Conservation (phyloP, 202 grass and related monocot genomes). For the Tripidium arundinaceum region DNA sequence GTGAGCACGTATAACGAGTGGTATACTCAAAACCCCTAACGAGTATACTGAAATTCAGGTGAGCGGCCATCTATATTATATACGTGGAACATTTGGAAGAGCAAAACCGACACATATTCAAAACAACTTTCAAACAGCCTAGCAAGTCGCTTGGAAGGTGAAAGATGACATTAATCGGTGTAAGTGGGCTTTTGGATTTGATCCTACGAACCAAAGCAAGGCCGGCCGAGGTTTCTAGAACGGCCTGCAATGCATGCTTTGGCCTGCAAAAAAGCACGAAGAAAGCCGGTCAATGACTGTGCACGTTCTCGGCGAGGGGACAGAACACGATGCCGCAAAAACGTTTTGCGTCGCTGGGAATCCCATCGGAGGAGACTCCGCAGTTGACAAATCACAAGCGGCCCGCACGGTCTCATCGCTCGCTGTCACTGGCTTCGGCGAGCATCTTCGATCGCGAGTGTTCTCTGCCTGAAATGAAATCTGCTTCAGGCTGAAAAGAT, state of each 20-base stretch:
- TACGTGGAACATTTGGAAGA: too few species aligned
- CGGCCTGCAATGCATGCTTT: conserved; percentile 7
- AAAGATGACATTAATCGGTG: too few species aligned
- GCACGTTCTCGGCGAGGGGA: conserved; percentile 31
- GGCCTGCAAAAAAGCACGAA: background rate
- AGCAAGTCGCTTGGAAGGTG: too few species aligned
- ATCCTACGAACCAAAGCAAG: background rate
- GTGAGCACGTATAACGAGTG: too few species aligned
- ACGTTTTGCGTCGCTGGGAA: conserved; percentile 31
- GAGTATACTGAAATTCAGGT: too few species aligned
- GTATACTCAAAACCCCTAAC: too few species aligned
- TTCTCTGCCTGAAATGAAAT: background rate
- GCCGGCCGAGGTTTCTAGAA: conserved; percentile 31
- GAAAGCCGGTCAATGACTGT: background rate
- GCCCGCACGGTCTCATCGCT: background rate
- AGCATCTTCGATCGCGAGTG: conserved; percentile 21
- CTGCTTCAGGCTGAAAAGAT: conserved; percentile 14
- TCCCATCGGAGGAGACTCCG: conserved; percentile 12
- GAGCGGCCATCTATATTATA: too few species aligned
- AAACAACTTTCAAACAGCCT: too few species aligned
- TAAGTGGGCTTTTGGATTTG: too few species aligned
- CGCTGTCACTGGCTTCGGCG: background rate
- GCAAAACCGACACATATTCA: too few species aligned
- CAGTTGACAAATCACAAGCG: conserved; percentile 27
- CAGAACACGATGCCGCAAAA: conserved; percentile 42